phyloP scores from a whole-genome alignment of 306 rosid species.

The Trifolium pratense region DNA sequence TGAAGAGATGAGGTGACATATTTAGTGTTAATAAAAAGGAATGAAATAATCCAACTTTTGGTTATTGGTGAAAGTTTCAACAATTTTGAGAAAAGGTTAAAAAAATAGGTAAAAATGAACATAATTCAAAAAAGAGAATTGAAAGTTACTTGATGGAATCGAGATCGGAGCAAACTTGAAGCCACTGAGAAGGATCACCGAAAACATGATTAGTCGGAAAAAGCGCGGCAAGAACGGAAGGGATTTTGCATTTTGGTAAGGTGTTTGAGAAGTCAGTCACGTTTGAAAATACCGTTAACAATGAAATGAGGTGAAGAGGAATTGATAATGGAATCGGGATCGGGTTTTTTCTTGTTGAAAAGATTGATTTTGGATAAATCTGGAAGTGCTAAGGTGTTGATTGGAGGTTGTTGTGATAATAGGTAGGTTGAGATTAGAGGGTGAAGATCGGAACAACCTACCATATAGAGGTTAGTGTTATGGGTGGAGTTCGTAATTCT shows the following conservation, averaged over 20 bases:
- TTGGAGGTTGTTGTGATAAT: conserved; percentile 77
- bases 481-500: conserved; percentile 90
- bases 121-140: not conserved
- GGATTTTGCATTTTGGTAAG: conserved; percentile 82
- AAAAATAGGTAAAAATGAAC: not conserved
- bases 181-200: conserved; percentile 91
- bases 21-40: no score
- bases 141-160: conserved; percentile 69
- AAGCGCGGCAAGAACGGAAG: conserved; percentile 72
- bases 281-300: conserved; percentile 56
- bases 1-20: no score
- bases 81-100: no score
- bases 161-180: conserved; percentile 85
- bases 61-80: no score
- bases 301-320: not conserved
- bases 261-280: conserved; percentile 87
- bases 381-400: conserved; percentile 87
- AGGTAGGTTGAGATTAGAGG: conserved; percentile 62
- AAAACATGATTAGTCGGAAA: conserved; percentile 65
- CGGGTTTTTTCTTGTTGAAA: conserved; percentile 41
- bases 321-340: conserved; percentile 31
- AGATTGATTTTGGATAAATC: conserved; percentile 73
- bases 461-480: conserved; percentile 67
- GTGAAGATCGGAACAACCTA: conserved; percentile 84
- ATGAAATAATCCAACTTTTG: no score